A percentile compares a stretch with the other conserved stretches of the same genome.
Conservation (phyloP, 768 basidiomycete genomes). For the Dioszegia crocea region DNA sequence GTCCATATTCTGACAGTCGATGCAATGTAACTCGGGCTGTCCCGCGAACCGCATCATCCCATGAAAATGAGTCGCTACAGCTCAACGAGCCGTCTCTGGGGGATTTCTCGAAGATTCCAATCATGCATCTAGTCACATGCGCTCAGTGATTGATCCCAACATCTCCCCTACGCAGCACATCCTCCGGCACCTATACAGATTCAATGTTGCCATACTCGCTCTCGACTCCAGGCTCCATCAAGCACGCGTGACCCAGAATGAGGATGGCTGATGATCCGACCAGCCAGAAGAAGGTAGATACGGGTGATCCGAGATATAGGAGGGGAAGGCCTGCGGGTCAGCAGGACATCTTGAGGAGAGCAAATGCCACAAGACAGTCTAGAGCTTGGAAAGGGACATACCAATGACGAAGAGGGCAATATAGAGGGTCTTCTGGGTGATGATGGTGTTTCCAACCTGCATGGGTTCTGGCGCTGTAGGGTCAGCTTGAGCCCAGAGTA, state of each 20-base stretch:
- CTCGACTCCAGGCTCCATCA: conserved; percentile 93
- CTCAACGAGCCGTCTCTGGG: too few relatives aligned
- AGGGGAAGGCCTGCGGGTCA: conserved; percentile 65
- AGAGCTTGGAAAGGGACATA: too few relatives aligned
- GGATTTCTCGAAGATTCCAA: too few relatives aligned
- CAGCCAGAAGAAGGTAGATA: conserved; percentile 83
- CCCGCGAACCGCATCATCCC: too few relatives aligned
- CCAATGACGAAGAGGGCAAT: conserved; percentile 76
- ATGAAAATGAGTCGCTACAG: too few relatives aligned
- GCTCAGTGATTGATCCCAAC: too few relatives aligned
- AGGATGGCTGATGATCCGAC: conserved; percentile 82
- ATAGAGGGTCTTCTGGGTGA: conserved; percentile 88
- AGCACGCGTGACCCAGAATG: conserved; percentile 76
- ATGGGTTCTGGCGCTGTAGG: conserved; percentile 72
- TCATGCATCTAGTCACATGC: too few relatives aligned
- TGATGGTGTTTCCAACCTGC: conserved; percentile 70
- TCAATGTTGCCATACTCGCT: conserved; percentile 51
- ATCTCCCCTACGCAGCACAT: too few relatives aligned
- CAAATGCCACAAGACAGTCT: background rate
- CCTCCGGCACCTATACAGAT: too few relatives aligned
- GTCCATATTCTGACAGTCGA: too few relatives aligned
- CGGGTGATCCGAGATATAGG: conserved; percentile 60
- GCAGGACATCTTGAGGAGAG: background rate
- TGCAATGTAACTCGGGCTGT: too few relatives aligned
- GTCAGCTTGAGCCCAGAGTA: background rate